A percentile compares a stretch with the other conserved stretches of the same genome.
phyloP scores from a whole-genome alignment of 192 early-diverging fungal genomes.

The Glomus cerebriforme region DNA sequence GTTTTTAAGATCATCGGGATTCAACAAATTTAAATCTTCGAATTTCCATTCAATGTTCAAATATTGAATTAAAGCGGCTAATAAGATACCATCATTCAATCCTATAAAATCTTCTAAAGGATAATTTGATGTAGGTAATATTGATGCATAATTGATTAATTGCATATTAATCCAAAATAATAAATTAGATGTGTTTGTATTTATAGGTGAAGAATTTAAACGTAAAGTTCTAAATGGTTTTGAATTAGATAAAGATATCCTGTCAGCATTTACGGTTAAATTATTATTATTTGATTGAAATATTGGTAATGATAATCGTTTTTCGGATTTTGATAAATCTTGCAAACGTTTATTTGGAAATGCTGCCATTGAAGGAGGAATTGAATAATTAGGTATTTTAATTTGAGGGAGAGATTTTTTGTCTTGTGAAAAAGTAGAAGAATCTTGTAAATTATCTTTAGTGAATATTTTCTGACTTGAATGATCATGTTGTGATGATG shows the following conservation, averaged over 20 bases:
- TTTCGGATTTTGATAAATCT: neutral
- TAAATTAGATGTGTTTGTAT: constrained; percentile 8
- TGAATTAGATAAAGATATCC: neutral
- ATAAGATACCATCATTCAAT: constrained; percentile 24
- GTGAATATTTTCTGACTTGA: neutral
- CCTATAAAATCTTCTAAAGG: constrained; percentile 20
- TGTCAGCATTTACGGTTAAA: neutral
- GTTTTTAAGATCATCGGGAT: neutral
- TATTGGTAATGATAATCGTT: neutral
- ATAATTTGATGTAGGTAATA: constrained; percentile 15
- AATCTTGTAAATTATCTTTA: neutral
- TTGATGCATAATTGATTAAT: constrained; percentile 13
- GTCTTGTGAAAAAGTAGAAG: neutral
- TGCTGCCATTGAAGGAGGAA: neutral
- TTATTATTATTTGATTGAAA: neutral
- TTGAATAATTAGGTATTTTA: no score
- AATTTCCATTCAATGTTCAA: constrained; percentile 16
- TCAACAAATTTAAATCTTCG: constrained; percentile 15
- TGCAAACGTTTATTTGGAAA: neutral
- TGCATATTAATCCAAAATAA: constrained; percentile 32
- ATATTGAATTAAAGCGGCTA: constrained; percentile 10
- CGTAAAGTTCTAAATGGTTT: constrained; percentile 10
- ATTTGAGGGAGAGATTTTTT: no score
- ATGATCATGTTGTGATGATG: neutral
- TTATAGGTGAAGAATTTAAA: constrained; percentile 14